Evolutionary conservation across 768 basidiomycete genomes (phyloP).

Genomic region (Calocybe indica): DNA sequence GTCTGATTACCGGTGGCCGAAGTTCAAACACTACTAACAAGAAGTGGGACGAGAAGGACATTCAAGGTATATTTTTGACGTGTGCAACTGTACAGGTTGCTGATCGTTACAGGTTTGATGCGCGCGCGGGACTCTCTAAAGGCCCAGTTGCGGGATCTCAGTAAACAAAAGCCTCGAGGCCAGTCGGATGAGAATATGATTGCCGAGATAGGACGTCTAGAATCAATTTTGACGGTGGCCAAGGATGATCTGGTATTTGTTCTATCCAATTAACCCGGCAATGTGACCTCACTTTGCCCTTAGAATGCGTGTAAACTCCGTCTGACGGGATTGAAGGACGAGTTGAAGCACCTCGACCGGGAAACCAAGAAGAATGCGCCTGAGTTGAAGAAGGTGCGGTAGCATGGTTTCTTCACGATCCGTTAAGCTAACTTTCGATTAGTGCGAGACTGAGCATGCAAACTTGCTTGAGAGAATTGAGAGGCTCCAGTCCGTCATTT

Average conservation of each 20-base stretch:
- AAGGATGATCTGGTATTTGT: slow-evolving; percentile 75
- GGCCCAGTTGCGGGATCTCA: slow-evolving; percentile 76
- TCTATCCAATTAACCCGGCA: neutral
- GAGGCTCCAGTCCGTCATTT: slow-evolving; percentile 49
- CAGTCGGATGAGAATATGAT: slow-evolving; percentile 79
- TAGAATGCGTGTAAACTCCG: slow-evolving; percentile 75
- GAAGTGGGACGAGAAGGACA: slow-evolving; percentile 94
- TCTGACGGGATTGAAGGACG: slow-evolving; percentile 73
- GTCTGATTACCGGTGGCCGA: slow-evolving; percentile 92
- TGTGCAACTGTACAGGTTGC: neutral
- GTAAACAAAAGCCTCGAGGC: slow-evolving; percentile 74
- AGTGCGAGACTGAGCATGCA: slow-evolving; percentile 36
- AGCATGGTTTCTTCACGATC: neutral
- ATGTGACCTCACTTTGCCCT: neutral
- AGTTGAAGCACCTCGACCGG: slow-evolving; percentile 74
- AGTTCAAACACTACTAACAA: slow-evolving; percentile 71
- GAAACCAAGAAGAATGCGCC: slow-evolving; percentile 63
- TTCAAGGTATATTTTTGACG: slow-evolving; percentile 52
- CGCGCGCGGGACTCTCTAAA: slow-evolving; percentile 68
- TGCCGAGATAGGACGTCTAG: slow-evolving; percentile 71
- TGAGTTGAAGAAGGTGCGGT: slow-evolving; percentile 61
- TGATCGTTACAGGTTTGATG: slow-evolving; percentile 25
- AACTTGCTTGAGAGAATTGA: slow-evolving; percentile 50
- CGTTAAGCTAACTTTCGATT: slow-evolving; percentile 31
- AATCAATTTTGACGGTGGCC: slow-evolving; percentile 67